Evolutionary conservation across 2,329 filamentous ascomycete genomes (phyloP).

Genomic region (Stagonosporopsis tanaceti): DNA sequence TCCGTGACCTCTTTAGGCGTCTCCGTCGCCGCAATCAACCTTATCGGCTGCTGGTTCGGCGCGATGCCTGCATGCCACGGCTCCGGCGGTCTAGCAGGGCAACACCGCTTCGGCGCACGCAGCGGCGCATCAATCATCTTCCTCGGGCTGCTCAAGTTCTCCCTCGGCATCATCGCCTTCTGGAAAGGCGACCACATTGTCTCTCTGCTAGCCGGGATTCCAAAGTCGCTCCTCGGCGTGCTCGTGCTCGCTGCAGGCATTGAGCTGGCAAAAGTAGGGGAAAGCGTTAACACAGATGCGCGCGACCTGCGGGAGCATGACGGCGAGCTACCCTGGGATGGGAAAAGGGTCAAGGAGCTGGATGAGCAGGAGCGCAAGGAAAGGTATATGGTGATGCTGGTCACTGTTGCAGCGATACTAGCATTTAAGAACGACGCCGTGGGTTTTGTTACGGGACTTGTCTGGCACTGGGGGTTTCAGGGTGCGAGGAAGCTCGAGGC

Average conservation of each 20-base stretch:
- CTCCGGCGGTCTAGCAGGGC: constrained; percentile 86
- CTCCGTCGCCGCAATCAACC: constrained; percentile 84
- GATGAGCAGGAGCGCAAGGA: constrained; percentile 74
- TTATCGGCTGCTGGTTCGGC: constrained; percentile 87
- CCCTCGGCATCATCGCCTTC: constrained; percentile 68
- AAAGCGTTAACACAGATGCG: constrained; percentile 80
- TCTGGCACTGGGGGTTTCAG: constrained; percentile 75
- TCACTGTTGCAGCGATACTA: constrained; percentile 81
- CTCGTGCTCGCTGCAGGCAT: constrained; percentile 91
- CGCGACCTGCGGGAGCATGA: constrained; percentile 61
- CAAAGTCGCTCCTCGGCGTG: constrained; percentile 78
- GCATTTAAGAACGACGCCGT: constrained; percentile 91
- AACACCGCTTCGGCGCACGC: constrained; percentile 89
- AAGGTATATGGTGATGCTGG: constrained; percentile 88
- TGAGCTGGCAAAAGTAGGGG: constrained; percentile 85
- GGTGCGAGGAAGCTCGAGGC: constrained; percentile 33
- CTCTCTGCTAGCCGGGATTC: constrained; percentile 74
- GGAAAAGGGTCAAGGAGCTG: constrained; percentile 61
- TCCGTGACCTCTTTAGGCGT: constrained; percentile 79
- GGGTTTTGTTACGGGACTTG: constrained; percentile 82
- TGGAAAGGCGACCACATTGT: constrained; percentile 79
- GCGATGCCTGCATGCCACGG: constrained; percentile 97
- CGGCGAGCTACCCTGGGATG: constrained; percentile 35
- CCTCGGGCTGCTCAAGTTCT: constrained; percentile 77
- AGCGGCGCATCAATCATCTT: constrained; percentile 85